Conservation (phyloP, 306 rosid genomes). For the peach (Prunus persica) region DNA sequence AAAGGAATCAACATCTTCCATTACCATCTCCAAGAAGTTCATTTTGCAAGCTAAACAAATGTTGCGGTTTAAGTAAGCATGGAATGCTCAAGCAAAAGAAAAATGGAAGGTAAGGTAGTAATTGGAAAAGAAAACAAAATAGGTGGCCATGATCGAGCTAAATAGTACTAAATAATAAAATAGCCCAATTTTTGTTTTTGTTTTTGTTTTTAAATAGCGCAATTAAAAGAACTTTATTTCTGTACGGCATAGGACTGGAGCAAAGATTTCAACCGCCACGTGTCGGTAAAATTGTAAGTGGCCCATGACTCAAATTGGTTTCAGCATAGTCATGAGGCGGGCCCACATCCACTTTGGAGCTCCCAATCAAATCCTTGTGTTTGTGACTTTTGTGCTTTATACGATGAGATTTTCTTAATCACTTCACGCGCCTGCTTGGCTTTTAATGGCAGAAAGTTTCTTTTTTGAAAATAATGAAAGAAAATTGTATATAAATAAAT, state of each 20-base stretch:
- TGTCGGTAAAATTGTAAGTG: neutral
- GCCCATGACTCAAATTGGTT: neutral
- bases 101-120: neutral
- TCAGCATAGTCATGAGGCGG: neutral
- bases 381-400: neutral
- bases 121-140: neutral
- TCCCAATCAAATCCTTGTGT: neutral
- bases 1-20: too few species aligned
- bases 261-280: neutral
- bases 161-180: too few species aligned
- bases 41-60: too few species aligned
- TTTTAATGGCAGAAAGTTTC: neutral
- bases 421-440: neutral
- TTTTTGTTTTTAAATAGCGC: too few species aligned
- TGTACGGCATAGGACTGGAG: neutral
- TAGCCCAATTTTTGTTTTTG: too few species aligned
- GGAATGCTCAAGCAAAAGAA: neutral
- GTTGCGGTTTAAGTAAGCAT: too few species aligned
- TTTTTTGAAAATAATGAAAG: neutral
- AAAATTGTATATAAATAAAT: neutral
- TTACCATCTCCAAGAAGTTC: too few species aligned
- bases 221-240: too few species aligned
- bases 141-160: neutral
- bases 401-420: neutral
- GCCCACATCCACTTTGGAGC: neutral